These are phyloP conservation scores for Daldinia concentrica DNA, from an alignment of 495 filamentous ascomycete species.

Conservation along the genomic window DNA sequence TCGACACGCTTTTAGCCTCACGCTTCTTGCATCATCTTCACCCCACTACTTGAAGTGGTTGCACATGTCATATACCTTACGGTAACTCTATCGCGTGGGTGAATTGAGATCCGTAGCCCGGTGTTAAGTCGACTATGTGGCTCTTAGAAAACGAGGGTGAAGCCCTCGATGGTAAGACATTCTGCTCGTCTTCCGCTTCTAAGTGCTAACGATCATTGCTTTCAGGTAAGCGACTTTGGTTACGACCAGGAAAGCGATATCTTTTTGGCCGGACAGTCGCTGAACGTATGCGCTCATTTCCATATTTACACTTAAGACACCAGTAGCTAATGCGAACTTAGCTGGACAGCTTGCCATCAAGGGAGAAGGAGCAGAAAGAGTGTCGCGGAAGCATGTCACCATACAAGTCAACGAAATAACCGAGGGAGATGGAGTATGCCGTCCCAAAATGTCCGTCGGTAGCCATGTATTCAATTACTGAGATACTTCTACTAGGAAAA, in stretches of 20 bases:
- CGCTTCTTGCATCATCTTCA: slow-evolving; percentile 15
- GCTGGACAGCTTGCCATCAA: slow-evolving; percentile 69
- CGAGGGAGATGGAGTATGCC: slow-evolving; percentile 73
- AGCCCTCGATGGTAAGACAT: slow-evolving; percentile 57
- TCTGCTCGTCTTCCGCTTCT: background rate
- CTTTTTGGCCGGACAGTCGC: slow-evolving; percentile 74
- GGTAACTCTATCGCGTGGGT: no score
- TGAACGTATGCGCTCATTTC: slow-evolving; percentile 53
- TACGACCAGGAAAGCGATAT: slow-evolving; percentile 82
- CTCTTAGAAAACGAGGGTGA: slow-evolving; percentile 66
- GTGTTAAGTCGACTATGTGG: slow-evolving; percentile 60
- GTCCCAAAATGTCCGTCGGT: background rate
- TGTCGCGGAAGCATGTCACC: slow-evolving; percentile 90
- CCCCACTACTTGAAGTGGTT: slow-evolving; percentile 10
- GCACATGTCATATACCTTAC: no score
- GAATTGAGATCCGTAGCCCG: background rate
- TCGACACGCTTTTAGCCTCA: slow-evolving; percentile 14
- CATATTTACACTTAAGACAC: background rate
- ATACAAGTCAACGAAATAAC: slow-evolving; percentile 74
- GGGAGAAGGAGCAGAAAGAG: slow-evolving; percentile 64
- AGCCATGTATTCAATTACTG: slow-evolving; percentile 13
- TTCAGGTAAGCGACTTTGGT: slow-evolving; percentile 78
- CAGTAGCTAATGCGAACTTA: slow-evolving; percentile 35
- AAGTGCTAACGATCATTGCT: slow-evolving; percentile 12
- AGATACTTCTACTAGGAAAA: slow-evolving; percentile 56